Base-by-base conservation (phyloP, 805 yeast genomes). In the Yarrowia sp. region DNA sequence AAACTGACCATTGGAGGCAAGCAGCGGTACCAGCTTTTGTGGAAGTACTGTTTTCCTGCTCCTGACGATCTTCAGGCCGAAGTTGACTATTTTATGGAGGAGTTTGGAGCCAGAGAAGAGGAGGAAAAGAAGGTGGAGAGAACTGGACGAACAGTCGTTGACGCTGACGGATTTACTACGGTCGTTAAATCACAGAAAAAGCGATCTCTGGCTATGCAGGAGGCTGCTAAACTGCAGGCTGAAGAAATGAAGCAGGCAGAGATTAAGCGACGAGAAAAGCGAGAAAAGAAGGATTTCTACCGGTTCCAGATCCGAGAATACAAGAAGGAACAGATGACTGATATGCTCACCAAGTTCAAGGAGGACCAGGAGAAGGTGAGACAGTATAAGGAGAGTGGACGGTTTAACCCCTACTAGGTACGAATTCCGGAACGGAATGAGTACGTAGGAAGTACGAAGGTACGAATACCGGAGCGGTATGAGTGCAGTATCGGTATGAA, bases 281-380 rank as follows among this genome's bases (percentile, higher is more conserved):
- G 86, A 73, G 92, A 90, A 71, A 90, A 92, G 79, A 82, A 83
- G 69, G 98, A 96, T 77, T 95, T 95, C 80, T 95, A 95, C 80
- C 82, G 97, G 71, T 95, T 92, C 84, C 99, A 95, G 79, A 84
- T 95, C 70, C 86, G 99, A 76, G 97, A 95, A 75, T 83, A 85
- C 72, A 93, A 92, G 82, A 95, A 95, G 80, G 84, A 82, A 68
- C 97, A 93, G 76, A 91, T 95, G 90, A 90, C 90, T 73, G 92
- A 90, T 64, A 79, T 95, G 72, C 80, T 95, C 73, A 80, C 76
- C 65, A 90, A 92, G 74, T 95, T 92, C 78, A 91, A 90, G 75
- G 86, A 85, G 67, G 99, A 95, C 76, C 98, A 95, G 78, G 93
- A 87, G 70, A 86, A 86, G 75, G 89, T 95, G 62, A 83, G 83